Evolutionary conservation across 148 eudicot genomes (phyloP).

Genomic region (Diospyros lotus): DNA sequence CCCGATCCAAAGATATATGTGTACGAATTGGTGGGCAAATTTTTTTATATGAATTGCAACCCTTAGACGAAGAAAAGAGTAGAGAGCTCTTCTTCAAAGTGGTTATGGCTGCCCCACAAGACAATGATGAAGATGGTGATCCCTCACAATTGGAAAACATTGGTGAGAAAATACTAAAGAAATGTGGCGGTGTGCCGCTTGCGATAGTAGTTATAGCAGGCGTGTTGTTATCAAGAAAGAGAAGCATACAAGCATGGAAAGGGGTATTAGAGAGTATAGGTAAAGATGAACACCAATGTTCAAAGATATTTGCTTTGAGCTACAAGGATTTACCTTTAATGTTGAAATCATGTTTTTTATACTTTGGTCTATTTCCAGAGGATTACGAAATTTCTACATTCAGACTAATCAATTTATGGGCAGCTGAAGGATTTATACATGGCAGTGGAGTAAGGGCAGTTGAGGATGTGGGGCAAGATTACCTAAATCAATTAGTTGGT

Average conservation of each 20-base stretch:
- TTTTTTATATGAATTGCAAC: neutral
- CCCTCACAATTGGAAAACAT: too few species aligned
- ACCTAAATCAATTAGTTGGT: neutral
- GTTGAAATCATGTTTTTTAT: conserved; percentile 11
- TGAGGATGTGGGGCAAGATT: neutral
- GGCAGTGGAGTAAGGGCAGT: neutral
- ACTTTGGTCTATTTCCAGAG: conserved; percentile 11
- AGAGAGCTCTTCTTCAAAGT: too few species aligned
- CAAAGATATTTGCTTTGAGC: conserved; percentile 6
- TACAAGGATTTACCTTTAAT: neutral
- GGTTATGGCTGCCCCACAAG: too few species aligned
- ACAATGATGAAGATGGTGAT: too few species aligned
- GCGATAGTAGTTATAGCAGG: conserved; percentile 6
- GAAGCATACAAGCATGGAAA: neutral
- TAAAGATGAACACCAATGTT: neutral
- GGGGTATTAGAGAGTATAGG: neutral
- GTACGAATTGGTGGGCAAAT: conserved; percentile 2
- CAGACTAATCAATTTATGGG: conserved; percentile 1
- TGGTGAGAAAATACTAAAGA: neutral
- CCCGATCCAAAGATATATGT: neutral
- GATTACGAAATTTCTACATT: conserved; percentile 1
- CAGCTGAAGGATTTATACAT: conserved; percentile 1
- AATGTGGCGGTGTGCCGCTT: conserved; percentile 10
- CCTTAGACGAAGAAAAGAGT: neutral
- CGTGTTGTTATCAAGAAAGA: neutral